These are phyloP conservation scores for Mycena kentingensis DNA, from an alignment of 768 basidiomycete species.

Conservation along the genomic window DNA sequence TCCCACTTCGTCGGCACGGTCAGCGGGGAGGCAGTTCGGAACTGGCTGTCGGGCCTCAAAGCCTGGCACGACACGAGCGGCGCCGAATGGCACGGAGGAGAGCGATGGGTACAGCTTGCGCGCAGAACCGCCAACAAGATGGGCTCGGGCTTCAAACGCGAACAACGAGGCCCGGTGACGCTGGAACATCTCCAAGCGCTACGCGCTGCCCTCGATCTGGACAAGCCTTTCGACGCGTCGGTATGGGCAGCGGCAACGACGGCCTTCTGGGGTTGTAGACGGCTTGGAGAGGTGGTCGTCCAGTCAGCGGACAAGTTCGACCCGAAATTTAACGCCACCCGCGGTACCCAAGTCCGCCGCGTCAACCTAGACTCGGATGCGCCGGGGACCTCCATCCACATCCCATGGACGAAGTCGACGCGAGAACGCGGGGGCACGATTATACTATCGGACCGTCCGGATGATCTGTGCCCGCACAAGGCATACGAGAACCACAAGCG, in stretches of 20 bases:
- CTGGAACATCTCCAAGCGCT: constrained; percentile 33
- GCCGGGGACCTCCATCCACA: too few species aligned
- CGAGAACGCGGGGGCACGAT: constrained; percentile 27
- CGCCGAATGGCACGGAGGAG: constrained; percentile 37
- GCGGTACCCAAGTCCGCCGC: too few species aligned
- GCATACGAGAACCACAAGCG: constrained; percentile 29
- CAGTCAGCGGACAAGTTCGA: constrained; percentile 12
- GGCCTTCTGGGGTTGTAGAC: constrained; percentile 38
- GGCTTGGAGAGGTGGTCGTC: constrained; percentile 32
- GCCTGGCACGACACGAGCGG: constrained; percentile 37
- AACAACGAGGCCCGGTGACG: constrained; percentile 35
- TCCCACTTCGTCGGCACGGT: constrained; percentile 11
- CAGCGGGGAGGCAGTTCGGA: constrained; percentile 27
- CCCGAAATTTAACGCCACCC: constrained; percentile 17
- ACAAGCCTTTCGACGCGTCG: constrained; percentile 33
- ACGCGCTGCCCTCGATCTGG: constrained; percentile 21
- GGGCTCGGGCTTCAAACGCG: constrained; percentile 18
- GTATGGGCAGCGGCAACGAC: constrained; percentile 35
- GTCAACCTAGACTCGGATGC: too few species aligned
- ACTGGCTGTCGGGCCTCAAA: constrained; percentile 37
- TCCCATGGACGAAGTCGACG: constrained; percentile 41
- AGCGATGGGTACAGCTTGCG: constrained; percentile 23
- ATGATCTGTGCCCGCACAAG: background rate
- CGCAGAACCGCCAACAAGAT: constrained; percentile 20
- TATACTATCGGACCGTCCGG: constrained; percentile 21